Conservation (phyloP, 371 early-diverging fungal genomes). For the Gilbertella persicaria region DNA sequence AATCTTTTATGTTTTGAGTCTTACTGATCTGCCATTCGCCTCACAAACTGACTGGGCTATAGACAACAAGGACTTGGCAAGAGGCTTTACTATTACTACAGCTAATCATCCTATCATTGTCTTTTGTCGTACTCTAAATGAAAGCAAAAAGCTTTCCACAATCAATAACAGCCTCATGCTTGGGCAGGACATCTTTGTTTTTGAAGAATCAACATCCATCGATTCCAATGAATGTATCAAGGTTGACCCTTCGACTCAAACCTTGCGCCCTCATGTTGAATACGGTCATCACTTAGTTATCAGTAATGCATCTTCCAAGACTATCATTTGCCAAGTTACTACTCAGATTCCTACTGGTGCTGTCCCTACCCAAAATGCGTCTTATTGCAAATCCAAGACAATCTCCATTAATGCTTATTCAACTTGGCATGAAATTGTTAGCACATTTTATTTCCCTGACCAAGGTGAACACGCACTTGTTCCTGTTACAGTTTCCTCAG, state of each 20-base stretch:
- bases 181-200: constrained; percentile 33
- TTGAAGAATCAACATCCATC: constrained; percentile 6
- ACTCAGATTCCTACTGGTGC: constrained; percentile 48
- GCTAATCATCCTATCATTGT: constrained; percentile 39
- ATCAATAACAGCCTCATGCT: constrained; percentile 21
- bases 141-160: background rate
- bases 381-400: constrained; percentile 38
- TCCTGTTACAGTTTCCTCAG: constrained; percentile 41
- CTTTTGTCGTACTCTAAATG: constrained; percentile 41
- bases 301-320: constrained; percentile 38
- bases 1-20: constrained; percentile 42
- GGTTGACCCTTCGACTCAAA: constrained; percentile 22
- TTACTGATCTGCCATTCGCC: constrained; percentile 47
- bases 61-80: background rate
- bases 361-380: constrained; percentile 30
- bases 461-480: constrained; percentile 45
- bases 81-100: background rate
- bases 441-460: constrained; percentile 57
- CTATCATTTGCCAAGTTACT: constrained; percentile 31
- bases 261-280: constrained; percentile 10
- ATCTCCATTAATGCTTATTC: constrained; percentile 40
- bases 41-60: constrained; percentile 24
- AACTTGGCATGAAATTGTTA: constrained; percentile 40
- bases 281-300: constrained; percentile 47
- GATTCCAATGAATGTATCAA: constrained; percentile 29